Percentiles rank a stretch among this genome's conserved stretches.
These are phyloP conservation scores for Boletus mariae DNA, from an alignment of 1,284 basidiomycete genomes.

Conservation along the genomic window DNA sequence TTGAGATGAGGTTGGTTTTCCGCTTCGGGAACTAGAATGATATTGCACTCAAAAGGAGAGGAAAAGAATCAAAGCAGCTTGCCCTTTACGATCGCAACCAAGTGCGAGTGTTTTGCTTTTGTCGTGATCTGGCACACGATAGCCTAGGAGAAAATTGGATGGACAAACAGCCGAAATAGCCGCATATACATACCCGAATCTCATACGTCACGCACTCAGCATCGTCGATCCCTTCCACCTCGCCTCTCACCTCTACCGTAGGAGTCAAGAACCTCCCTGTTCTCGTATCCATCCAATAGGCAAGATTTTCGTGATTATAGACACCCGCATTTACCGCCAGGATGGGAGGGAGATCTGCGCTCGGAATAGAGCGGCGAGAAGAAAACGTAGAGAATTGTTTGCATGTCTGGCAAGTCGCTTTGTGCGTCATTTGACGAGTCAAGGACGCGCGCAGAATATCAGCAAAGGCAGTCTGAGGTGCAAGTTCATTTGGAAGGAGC, in stretches of 20 bases:
- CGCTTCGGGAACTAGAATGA: slow-evolving; percentile 58
- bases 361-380: slow-evolving; percentile 67
- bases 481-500: slow-evolving; percentile 49
- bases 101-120: slow-evolving; percentile 77
- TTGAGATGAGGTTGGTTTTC: slow-evolving; percentile 41
- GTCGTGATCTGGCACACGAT: slow-evolving; percentile 82
- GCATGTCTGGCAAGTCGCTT: slow-evolving; percentile 84
- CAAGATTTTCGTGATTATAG: slow-evolving; percentile 71
- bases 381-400: slow-evolving; percentile 73
- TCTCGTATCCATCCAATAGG: slow-evolving; percentile 71
- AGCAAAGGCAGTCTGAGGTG: slow-evolving; percentile 56
- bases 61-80: not conserved
- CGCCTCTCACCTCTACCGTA: slow-evolving; percentile 51
- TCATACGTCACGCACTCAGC: slow-evolving; percentile 60
- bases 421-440: slow-evolving; percentile 78
- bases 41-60: slow-evolving; percentile 1
- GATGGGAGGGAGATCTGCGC: slow-evolving; percentile 76
- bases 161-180: not conserved
- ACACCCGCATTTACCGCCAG: slow-evolving; percentile 86
- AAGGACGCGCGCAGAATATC: slow-evolving; percentile 76
- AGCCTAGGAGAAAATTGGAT: slow-evolving; percentile 42
- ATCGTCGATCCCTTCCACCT: slow-evolving; percentile 59
- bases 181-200: slow-evolving; percentile 54
- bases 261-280: slow-evolving; percentile 48
- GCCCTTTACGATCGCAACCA: slow-evolving; percentile 89